Percentiles rank a stretch among this genome's conserved stretches.
Evolutionary conservation across 169 alveolate species (phyloP).

Genomic region (Eimeria necatrix): DNA sequence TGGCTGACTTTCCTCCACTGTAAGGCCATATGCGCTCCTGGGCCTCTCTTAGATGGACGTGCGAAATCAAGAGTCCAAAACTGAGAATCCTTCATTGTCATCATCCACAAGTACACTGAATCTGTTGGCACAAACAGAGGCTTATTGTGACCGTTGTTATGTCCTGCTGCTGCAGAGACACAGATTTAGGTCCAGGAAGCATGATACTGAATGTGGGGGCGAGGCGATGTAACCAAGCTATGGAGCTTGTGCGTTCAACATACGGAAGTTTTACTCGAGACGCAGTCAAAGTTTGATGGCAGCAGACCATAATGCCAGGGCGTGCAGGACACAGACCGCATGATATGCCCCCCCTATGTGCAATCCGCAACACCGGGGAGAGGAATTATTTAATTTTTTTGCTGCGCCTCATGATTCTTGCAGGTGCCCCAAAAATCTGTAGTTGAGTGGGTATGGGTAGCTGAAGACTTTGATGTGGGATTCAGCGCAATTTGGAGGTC

Average conservation of each 20-base stretch:
- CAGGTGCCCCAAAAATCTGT: slow-evolving; percentile 60
- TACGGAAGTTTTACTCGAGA: not conserved
- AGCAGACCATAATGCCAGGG: no score
- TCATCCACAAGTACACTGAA: no score
- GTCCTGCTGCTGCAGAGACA: slow-evolving; percentile 41
- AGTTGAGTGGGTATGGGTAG: slow-evolving; percentile 69
- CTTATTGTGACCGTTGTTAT: not conserved
- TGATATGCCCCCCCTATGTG: no score
- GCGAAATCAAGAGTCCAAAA: no score
- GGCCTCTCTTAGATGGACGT: not conserved
- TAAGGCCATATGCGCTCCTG: not conserved
- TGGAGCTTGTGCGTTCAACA: slow-evolving; percentile 35
- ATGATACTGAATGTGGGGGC: slow-evolving; percentile 59
- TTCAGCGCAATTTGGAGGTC: slow-evolving; percentile 75
- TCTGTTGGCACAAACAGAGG: no score
- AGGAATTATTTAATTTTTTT: no score
- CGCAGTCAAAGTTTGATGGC: not conserved
- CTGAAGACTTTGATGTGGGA: slow-evolving; percentile 72
- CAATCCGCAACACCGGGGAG: no score
- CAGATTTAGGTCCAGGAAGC: slow-evolving; percentile 73
- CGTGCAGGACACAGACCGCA: no score
- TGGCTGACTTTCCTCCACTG: slow-evolving; percentile 68
- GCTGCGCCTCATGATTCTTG: not conserved
- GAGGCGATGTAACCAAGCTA: slow-evolving; percentile 67
- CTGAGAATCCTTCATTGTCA: no score